A percentile compares a stretch with the other conserved stretches of the same genome.
Evolutionary conservation across 306 rosid genomes (phyloP).

Genomic region (Pterocarpus santalinus): DNA sequence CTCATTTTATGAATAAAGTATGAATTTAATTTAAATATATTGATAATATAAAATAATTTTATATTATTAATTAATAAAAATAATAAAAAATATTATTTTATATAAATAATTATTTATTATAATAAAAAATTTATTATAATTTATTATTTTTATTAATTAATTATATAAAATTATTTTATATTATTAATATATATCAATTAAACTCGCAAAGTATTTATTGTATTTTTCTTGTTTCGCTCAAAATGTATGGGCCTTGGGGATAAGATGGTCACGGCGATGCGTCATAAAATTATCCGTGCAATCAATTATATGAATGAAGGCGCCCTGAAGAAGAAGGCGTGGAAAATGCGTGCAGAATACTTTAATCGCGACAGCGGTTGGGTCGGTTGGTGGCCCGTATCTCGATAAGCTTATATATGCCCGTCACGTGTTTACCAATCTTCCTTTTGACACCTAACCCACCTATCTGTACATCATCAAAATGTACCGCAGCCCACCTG

Average conservation of each 20-base stretch:
- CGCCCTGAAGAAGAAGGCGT: background rate
- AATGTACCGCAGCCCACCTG: background rate
- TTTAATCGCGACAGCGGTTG: conserved; percentile 35
- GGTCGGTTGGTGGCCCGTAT: conserved; percentile 39
- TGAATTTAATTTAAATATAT: too few relatives aligned
- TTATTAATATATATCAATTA: too few relatives aligned
- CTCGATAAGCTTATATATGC: background rate
- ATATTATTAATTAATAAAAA: too few relatives aligned
- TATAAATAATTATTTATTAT: too few relatives aligned
- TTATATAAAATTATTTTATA: too few relatives aligned
- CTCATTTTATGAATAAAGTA: background rate
- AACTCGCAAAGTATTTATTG: background rate
- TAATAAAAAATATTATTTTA: too few relatives aligned
- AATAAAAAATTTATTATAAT: too few relatives aligned
- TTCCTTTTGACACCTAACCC: conserved; percentile 21
- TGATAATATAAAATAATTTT: too few relatives aligned
- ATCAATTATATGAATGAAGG: background rate
- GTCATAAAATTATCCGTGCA: background rate
- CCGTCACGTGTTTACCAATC: conserved; percentile 42
- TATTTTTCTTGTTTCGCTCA: background rate
- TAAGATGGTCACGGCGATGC: conserved; percentile 21
- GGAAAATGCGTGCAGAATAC: conserved; percentile 39
- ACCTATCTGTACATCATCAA: background rate
- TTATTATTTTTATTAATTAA: too few relatives aligned
- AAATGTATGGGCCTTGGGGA: conserved; percentile 13